Conservation (phyloP, 345 rosid species). For the Barbarea vulgaris region DNA sequence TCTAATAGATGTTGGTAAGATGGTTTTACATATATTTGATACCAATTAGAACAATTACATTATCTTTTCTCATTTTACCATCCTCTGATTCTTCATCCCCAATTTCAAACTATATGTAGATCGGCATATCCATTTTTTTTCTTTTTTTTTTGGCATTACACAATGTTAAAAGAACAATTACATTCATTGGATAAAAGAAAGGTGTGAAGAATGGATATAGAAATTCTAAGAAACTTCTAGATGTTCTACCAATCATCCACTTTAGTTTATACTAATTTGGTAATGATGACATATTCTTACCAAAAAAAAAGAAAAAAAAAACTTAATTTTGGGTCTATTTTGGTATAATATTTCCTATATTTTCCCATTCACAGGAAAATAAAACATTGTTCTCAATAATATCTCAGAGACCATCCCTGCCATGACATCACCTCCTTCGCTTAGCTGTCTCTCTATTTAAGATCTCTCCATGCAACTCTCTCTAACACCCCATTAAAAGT, state of each 20-base stretch:
- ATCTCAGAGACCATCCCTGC: constrained; percentile 40
- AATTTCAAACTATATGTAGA: too few relatives aligned
- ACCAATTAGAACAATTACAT: too few relatives aligned
- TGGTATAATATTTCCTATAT: constrained; percentile 18
- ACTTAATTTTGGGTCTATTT: constrained; percentile 4
- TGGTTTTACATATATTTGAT: too few relatives aligned
- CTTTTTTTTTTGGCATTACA: too few relatives aligned
- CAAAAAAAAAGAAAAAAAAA: too few relatives aligned
- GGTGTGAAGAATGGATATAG: constrained; percentile 9
- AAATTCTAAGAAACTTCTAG: constrained; percentile 36
- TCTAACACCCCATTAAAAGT: background rate
- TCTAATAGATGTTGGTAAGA: too few relatives aligned
- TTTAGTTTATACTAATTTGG: constrained; percentile 24
- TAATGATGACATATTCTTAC: constrained; percentile 30
- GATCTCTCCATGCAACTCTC: constrained; percentile 42
- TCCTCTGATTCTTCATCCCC: too few relatives aligned
- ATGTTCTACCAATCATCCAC: background rate
- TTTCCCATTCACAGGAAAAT: constrained; percentile 33
- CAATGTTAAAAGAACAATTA: background rate
- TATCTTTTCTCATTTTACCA: too few relatives aligned
- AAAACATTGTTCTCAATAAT: constrained; percentile 33
- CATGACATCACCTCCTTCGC: constrained; percentile 34
- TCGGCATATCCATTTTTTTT: too few relatives aligned
- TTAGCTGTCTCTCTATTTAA: constrained; percentile 45
- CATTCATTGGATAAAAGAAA: constrained; percentile 27